Base-by-base conservation (phyloP, 1,284 basidiomycete genomes). In the Tremellales sp. region DNA sequence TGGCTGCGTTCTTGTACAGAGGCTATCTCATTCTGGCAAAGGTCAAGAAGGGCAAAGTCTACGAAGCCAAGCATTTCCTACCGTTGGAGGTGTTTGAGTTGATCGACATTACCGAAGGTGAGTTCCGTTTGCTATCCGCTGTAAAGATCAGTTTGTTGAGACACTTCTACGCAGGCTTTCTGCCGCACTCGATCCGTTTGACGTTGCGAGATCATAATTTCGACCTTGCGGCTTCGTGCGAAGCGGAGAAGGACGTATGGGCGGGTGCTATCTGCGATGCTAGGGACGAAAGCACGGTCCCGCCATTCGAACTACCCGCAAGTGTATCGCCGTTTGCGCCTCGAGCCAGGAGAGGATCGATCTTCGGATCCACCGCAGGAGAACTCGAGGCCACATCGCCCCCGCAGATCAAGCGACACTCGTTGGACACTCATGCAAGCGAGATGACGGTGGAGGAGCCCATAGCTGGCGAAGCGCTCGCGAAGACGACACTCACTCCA, bases 41-140 rank as follows among this genome's bases (percentile, higher is more conserved):
- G 74, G 83, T 91, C 42, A 76, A 78, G 56, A 90, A 87, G 72
- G 78, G 81, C 37, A 86, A 80, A 66, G 76, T 77, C 21, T 95
- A 94, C 63, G 89, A 93, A 61, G 82, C 87, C 9, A 80, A 79
- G 48, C 85, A 92, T 65, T 95, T 88, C 85, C 84, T 95, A 59
- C 80, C 83, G 32, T 73, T 94, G 34, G 76, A 77, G 42, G 80
- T 80, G 25, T 86, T 87, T 54, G 81, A 84, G 46, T 60, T 90
- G 36, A 74, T 79, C n/a, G 86, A 88, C 56, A 76, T 81, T 13
- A 79, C 78, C 33, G 81, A 83, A 42, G 82, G 84, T 68, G 79
- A 82, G 72, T 51, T 33, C 19, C 45, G 46, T 16, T 28, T 26
- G 24, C 28, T 18, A 22, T 51, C 22, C 25, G 19, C 22, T 10